Evolutionary conservation across 2,329 filamentous ascomycete species (phyloP).

Genomic region (Conoideocrella luteorostrata): DNA sequence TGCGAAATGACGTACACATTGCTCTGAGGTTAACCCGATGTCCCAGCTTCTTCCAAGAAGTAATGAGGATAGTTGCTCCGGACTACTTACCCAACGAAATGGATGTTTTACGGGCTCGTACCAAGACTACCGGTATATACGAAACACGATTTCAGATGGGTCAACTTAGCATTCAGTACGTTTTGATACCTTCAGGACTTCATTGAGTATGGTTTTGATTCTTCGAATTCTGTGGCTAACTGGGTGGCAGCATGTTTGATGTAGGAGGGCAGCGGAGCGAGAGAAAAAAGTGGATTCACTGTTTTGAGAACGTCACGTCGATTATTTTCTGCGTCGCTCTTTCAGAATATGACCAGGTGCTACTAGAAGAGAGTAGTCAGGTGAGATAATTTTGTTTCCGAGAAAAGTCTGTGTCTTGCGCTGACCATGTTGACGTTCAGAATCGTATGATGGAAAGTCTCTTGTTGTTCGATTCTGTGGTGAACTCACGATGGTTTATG

Average conservation of each 20-base stretch:
- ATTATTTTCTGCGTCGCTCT: constrained; percentile 99
- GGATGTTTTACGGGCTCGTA: constrained; percentile 90
- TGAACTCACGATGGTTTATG: constrained; percentile 99
- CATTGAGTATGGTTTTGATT: too few species aligned
- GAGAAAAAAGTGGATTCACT: constrained; percentile 99
- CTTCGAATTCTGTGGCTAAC: constrained; percentile 14
- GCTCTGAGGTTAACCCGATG: neutral
- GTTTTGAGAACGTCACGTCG: constrained; percentile 98
- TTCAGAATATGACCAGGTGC: constrained; percentile 96
- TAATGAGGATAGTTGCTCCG: constrained; percentile 70
- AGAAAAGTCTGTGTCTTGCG: neutral
- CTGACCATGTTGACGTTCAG: constrained; percentile 36
- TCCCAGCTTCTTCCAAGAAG: constrained; percentile 89
- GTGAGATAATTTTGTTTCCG: constrained; percentile 40
- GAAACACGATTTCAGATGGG: constrained; percentile 99
- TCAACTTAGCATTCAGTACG: constrained; percentile 96
- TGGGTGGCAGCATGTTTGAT: constrained; percentile 80
- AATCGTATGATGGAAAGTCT: constrained; percentile 99
- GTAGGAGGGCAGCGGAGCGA: constrained; percentile 96
- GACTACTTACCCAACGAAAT: constrained; percentile 92
- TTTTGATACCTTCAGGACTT: too few species aligned
- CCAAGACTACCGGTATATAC: constrained; percentile 98
- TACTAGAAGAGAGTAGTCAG: constrained; percentile 95
- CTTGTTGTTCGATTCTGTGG: constrained; percentile 93
- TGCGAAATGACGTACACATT: neutral